These are phyloP conservation scores for Scleromitrula shiraiana DNA, from an alignment of 2,329 filamentous ascomycete genomes.

Conservation along the genomic window DNA sequence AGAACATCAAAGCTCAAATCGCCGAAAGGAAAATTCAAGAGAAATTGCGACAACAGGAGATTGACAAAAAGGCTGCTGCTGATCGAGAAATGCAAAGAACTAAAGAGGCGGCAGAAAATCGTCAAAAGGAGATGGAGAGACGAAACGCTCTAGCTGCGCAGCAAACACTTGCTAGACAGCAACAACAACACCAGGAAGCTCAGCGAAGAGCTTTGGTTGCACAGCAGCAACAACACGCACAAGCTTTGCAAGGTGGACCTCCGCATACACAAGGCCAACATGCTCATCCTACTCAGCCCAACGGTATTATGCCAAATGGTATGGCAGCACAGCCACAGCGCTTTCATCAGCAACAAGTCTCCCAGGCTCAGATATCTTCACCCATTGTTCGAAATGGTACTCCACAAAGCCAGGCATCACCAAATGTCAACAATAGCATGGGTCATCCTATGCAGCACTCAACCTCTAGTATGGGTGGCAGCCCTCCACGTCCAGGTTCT, in stretches of 20 bases:
- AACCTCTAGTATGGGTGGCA: slow-evolving; percentile 60
- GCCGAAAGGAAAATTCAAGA: slow-evolving; percentile 71
- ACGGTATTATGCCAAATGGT: slow-evolving; percentile 34
- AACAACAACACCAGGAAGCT: slow-evolving; percentile 31
- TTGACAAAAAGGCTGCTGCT: slow-evolving; percentile 40
- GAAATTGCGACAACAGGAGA: slow-evolving; percentile 52
- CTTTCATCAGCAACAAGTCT: slow-evolving; percentile 40
- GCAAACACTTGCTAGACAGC: slow-evolving; percentile 11
- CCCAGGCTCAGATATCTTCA: slow-evolving; percentile 59
- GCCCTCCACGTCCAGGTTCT: slow-evolving; percentile 58
- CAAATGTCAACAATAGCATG: slow-evolving; percentile 44
- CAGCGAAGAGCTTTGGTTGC: slow-evolving; percentile 32
- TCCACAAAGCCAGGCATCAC: slow-evolving; percentile 56
- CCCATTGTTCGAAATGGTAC: slow-evolving; percentile 57
- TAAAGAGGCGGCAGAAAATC: slow-evolving; percentile 25
- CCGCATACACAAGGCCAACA: slow-evolving; percentile 33
- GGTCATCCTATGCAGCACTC: slow-evolving; percentile 54
- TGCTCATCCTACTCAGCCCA: slow-evolving; percentile 35
- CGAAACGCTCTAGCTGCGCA: slow-evolving; percentile 24
- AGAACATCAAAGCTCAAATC: slow-evolving; percentile 71
- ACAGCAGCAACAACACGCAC: slow-evolving; percentile 33
- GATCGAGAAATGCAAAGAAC: slow-evolving; percentile 40
- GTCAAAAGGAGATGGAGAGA: slow-evolving; percentile 29
- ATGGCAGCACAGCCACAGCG: slow-evolving; percentile 31
- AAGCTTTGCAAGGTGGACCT: slow-evolving; percentile 3